phyloP scores from a whole-genome alignment of 2,329 filamentous ascomycete genomes.

The Cytospora piceae region DNA sequence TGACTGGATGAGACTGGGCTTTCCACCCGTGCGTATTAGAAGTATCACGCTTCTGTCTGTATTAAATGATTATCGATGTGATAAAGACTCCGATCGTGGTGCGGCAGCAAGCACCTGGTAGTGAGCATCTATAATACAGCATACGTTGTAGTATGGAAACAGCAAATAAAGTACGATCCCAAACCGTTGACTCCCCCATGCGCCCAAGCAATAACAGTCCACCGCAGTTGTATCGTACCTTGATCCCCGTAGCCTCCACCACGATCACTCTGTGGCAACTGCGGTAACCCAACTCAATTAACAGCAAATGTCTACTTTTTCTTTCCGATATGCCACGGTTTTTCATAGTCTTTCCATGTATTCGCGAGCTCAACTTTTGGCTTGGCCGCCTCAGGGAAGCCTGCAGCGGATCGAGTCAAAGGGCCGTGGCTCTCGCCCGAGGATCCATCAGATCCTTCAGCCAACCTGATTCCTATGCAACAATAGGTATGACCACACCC shows the following conservation, averaged over 20 bases:
- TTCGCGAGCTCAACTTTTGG: not conserved
- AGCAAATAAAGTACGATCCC: not conserved
- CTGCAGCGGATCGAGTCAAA: not conserved
- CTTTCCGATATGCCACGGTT: not conserved
- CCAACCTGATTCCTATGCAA: not conserved
- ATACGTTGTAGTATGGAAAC: not conserved
- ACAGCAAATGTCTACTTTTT: not conserved
- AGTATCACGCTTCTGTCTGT: not conserved
- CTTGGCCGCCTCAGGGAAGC: not conserved
- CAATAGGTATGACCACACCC: not conserved
- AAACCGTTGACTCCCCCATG: not conserved
- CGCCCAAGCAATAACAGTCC: not conserved
- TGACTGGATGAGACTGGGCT: not conserved
- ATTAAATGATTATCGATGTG: not conserved
- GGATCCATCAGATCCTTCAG: not conserved
- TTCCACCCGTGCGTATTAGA: not conserved
- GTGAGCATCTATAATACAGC: not conserved
- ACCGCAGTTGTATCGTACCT: not conserved
- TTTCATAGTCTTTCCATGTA: not conserved
- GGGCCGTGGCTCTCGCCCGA: too few relatives aligned
- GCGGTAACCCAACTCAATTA: not conserved
- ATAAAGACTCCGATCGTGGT: not conserved
- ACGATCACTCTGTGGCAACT: not conserved
- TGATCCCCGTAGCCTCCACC: not conserved
- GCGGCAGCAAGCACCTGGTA: not conserved